Percentiles rank a stretch among this genome's conserved stretches.
These are phyloP conservation scores for Ascochyta koolunga DNA, from an alignment of 2,329 filamentous ascomycete genomes.

Conservation along the genomic window DNA sequence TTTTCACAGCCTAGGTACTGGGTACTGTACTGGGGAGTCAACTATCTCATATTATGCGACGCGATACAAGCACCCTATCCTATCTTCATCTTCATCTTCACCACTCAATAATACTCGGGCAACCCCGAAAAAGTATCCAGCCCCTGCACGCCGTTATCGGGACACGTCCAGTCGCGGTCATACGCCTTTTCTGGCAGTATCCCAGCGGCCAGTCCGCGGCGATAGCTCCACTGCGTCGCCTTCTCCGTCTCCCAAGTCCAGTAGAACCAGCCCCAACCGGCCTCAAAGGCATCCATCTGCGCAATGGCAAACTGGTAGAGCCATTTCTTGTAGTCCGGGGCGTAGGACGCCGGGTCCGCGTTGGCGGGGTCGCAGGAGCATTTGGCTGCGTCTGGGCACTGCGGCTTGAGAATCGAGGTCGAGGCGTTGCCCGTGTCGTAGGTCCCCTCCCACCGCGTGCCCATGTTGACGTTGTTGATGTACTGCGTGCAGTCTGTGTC, in stretches of 20 bases:
- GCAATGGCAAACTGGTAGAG: conserved; percentile 90
- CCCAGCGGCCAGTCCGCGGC: conserved; percentile 75
- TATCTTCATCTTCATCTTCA: not conserved
- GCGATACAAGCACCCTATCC: too few relatives aligned
- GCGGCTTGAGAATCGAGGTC: conserved; percentile 69
- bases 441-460: conserved; percentile 91
- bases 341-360: conserved; percentile 71
- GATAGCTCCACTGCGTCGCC: conserved; percentile 90
- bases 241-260: conserved; percentile 97
- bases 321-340: conserved; percentile 79
- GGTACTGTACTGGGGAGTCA: too few relatives aligned
- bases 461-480: conserved; percentile 88
- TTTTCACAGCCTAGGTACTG: too few relatives aligned
- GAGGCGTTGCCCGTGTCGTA: conserved; percentile 70
- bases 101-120: conserved; percentile 51
- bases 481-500: conserved; percentile 91
- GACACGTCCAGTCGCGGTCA: conserved; percentile 53
- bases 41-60: too few relatives aligned
- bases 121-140: conserved; percentile 53
- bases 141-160: conserved; percentile 25
- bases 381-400: conserved; percentile 69
- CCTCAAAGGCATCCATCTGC: conserved; percentile 94
- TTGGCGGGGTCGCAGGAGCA: conserved; percentile 82
- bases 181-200: conserved; percentile 69
- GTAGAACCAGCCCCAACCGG: conserved; percentile 97